phyloP scores from a whole-genome alignment of 345 rosid genomes.

The Balakata baccata region DNA sequence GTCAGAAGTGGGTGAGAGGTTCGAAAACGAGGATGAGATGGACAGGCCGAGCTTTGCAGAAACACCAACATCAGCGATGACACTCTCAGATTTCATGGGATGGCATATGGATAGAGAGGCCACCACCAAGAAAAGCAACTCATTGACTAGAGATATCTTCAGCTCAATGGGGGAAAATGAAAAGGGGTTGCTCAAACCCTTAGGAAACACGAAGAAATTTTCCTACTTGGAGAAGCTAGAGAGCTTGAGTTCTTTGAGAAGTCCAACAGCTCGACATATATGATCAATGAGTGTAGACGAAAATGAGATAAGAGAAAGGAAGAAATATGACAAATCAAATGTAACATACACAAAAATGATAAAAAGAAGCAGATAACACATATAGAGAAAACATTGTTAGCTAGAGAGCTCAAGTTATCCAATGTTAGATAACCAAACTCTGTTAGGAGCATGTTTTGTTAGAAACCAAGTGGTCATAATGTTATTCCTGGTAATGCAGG shows the following conservation, averaged over 20 bases:
- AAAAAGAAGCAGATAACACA: background rate
- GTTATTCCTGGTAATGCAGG: constrained; percentile 14
- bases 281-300: background rate
- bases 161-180: constrained; percentile 35
- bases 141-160: constrained; percentile 31
- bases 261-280: constrained; percentile 25
- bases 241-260: constrained; percentile 58
- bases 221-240: constrained; percentile 75
- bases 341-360: background rate
- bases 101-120: constrained; percentile 49
- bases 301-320: background rate
- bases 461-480: constrained; percentile 12
- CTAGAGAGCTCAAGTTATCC: constrained; percentile 19
- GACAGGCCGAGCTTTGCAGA: constrained; percentile 28
- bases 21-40: constrained; percentile 12
- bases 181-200: constrained; percentile 33
- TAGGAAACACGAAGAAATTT: constrained; percentile 39
- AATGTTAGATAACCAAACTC: constrained; percentile 27
- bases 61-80: constrained; percentile 25
- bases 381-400: background rate
- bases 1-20: constrained; percentile 14
- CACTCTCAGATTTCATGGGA: constrained; percentile 77
- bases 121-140: constrained; percentile 29
- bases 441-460: background rate
- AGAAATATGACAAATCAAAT: background rate